Evolutionary conservation across 2,329 filamentous ascomycete genomes (phyloP).

Genomic region (Leptographium radiaticola): DNA sequence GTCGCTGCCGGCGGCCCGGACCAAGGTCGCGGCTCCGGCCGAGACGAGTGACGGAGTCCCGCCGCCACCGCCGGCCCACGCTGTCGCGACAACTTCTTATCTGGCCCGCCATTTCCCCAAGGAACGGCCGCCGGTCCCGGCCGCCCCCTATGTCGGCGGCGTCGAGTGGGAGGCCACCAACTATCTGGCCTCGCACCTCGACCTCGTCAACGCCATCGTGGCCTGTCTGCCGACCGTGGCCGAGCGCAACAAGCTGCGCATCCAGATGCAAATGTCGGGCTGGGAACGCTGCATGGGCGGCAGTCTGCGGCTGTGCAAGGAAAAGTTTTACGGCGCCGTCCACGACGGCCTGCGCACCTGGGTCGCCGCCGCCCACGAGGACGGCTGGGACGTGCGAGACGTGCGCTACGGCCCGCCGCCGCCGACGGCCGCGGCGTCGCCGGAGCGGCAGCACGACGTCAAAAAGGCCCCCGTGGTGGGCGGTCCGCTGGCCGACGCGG

Average conservation of each 20-base stretch:
- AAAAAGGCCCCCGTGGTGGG: slow-evolving; percentile 4
- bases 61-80: slow-evolving; percentile 22
- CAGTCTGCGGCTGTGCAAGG: slow-evolving; percentile 81
- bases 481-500: slow-evolving; percentile 31
- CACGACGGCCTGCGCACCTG: slow-evolving; percentile 82
- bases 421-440: neutral
- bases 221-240: slow-evolving; percentile 59
- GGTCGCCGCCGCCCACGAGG: slow-evolving; percentile 75
- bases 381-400: slow-evolving; percentile 73
- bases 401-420: slow-evolving; percentile 60
- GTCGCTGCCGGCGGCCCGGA: slow-evolving; percentile 34
- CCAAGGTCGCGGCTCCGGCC: too few species aligned
- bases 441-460: slow-evolving; percentile 2
- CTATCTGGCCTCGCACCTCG: slow-evolving; percentile 83
- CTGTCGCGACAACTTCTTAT: slow-evolving; percentile 34
- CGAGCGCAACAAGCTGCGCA: slow-evolving; percentile 67
- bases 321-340: slow-evolving; percentile 90
- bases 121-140: slow-evolving; percentile 78
- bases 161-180: slow-evolving; percentile 99
- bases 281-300: slow-evolving; percentile 84
- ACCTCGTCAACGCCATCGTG: slow-evolving; percentile 82
- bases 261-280: slow-evolving; percentile 66
- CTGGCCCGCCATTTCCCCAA: slow-evolving; percentile 67
- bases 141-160: slow-evolving; percentile 89
- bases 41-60: slow-evolving; percentile 4